Conservation (phyloP, 495 filamentous ascomycete genomes). For the Letharia lupina region DNA sequence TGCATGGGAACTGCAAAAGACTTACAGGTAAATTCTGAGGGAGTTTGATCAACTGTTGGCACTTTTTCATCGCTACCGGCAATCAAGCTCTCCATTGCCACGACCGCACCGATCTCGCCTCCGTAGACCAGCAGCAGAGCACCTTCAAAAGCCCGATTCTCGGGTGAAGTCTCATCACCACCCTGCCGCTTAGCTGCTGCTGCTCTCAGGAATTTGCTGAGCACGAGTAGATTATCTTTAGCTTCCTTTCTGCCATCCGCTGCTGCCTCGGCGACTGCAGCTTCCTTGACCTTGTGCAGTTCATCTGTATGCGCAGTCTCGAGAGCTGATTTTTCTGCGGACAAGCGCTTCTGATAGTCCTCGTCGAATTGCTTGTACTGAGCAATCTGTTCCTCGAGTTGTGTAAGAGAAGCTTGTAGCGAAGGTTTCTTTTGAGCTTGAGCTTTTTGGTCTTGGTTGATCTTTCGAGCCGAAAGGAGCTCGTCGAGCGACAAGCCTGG, state of each 20-base stretch:
- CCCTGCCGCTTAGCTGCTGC: constrained; percentile 63
- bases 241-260: constrained; percentile 46
- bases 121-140: constrained; percentile 82
- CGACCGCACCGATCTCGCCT: constrained; percentile 72
- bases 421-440: constrained; percentile 84
- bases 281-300: constrained; percentile 57
- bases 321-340: constrained; percentile 61
- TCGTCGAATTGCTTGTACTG: constrained; percentile 76
- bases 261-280: constrained; percentile 53
- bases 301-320: constrained; percentile 64
- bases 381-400: constrained; percentile 75
- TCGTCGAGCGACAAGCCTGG: constrained; percentile 69
- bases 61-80: constrained; percentile 70
- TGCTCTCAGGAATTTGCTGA: constrained; percentile 73
- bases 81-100: constrained; percentile 75
- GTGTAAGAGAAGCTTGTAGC: constrained; percentile 61
- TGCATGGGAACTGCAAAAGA: constrained; percentile 26
- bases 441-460: constrained; percentile 88
- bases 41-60: constrained; percentile 51
- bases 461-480: constrained; percentile 70
- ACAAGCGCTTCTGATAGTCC: constrained; percentile 61
- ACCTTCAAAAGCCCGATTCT: constrained; percentile 82
- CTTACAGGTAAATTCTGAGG: constrained; percentile 72
- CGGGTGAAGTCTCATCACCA: constrained; percentile 55
- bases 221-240: constrained; percentile 49